phyloP scores from a whole-genome alignment of 2,329 filamentous ascomycete species.

The Penicillium decumbens region DNA sequence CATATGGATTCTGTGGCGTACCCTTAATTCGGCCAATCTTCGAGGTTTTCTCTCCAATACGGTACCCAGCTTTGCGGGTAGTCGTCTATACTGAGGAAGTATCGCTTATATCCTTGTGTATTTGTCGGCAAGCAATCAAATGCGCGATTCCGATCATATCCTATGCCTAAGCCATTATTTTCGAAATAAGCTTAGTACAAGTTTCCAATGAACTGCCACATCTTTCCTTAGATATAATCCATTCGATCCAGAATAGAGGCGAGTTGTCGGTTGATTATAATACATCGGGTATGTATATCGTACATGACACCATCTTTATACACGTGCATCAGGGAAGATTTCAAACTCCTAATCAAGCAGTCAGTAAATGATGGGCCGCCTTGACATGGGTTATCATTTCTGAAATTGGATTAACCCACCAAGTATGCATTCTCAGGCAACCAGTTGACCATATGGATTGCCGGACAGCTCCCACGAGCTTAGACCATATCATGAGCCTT shows the following conservation, averaged over 20 bases:
- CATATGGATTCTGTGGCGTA: neutral
- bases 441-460: neutral
- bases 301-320: neutral
- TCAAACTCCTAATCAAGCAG: neutral
- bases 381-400: neutral
- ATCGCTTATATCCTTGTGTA: neutral
- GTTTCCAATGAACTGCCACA: neutral
- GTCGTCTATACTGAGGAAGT: neutral
- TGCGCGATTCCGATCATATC: neutral
- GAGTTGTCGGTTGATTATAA: neutral
- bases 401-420: conserved; percentile 13
- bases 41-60: neutral
- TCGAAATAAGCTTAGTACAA: neutral
- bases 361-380: neutral
- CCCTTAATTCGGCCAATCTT: neutral
- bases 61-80: too few species aligned
- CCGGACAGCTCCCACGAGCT: neutral
- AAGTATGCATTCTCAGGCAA: neutral
- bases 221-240: neutral
- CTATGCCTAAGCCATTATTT: neutral
- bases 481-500: conserved; percentile 21
- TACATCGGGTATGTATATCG: neutral
- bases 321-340: neutral
- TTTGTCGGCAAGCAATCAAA: neutral
- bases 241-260: neutral